Percentiles rank a stretch among this genome's conserved stretches.
Evolutionary conservation across 192 early-diverging fungal species (phyloP).

Genomic region (Mortierella alpina): DNA sequence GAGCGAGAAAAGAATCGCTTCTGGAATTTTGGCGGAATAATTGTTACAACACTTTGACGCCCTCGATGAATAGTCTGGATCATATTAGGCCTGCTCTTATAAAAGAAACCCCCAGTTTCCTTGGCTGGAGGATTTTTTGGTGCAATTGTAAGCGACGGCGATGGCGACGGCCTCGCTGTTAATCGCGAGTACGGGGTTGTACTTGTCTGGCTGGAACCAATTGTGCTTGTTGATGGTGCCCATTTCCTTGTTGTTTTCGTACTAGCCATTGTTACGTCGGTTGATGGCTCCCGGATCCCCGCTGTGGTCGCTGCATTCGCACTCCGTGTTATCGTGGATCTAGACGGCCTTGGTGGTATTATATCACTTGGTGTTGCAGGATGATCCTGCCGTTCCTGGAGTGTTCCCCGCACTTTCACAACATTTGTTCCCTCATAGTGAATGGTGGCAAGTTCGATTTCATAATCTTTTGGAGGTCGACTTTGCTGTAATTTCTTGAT

Average conservation of each 20-base stretch:
- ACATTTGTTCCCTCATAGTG: background rate
- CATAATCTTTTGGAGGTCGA: constrained; percentile 14
- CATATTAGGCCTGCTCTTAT: background rate
- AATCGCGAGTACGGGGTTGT: too few species aligned
- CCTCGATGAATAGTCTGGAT: constrained; percentile 3
- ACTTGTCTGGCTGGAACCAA: too few species aligned
- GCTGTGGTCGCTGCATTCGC: background rate
- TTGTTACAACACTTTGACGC: constrained; percentile 3
- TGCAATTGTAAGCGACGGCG: background rate
- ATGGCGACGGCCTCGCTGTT: too few species aligned
- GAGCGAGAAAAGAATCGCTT: constrained; percentile 15
- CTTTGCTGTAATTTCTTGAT: constrained; percentile 25
- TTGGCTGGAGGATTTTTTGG: background rate
- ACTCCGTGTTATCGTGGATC: background rate
- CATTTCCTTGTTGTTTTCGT: too few species aligned
- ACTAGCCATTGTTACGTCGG: too few species aligned
- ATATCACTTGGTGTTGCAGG: constrained; percentile 12
- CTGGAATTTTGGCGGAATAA: constrained; percentile 9
- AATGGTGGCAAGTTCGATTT: constrained; percentile 14
- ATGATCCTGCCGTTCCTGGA: constrained; percentile 24
- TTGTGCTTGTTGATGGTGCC: too few species aligned
- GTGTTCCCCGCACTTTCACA: constrained; percentile 15
- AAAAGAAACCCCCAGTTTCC: background rate
- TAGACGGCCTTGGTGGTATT: background rate
- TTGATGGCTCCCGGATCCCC: background rate